Percentiles rank a stretch among this genome's conserved stretches.
These are phyloP conservation scores for Urtica urens DNA, from an alignment of 306 rosid species.

Conservation along the genomic window DNA sequence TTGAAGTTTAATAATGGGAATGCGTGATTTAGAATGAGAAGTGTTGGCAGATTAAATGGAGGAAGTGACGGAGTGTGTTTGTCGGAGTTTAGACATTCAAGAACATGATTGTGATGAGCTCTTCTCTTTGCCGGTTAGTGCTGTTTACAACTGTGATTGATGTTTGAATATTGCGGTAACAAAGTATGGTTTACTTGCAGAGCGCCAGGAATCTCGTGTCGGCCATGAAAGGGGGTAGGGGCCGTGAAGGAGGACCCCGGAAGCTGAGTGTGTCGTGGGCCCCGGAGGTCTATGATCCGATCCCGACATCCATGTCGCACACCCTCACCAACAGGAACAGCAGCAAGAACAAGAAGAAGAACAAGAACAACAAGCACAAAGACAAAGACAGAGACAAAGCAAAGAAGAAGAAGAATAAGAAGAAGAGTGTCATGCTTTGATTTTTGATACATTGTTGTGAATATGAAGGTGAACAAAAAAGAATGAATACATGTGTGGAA, in stretches of 20 bases:
- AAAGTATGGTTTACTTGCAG: too few relatives aligned
- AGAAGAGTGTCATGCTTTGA: conserved; percentile 14
- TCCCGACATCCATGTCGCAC: conserved; percentile 40
- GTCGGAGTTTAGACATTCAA: too few relatives aligned
- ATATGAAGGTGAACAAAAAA: conserved; percentile 17
- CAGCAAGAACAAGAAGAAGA: conserved; percentile 57
- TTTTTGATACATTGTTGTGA: conserved; percentile 15
- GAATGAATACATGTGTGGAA: not conserved
- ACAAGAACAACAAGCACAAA: conserved; percentile 44
- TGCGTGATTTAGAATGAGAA: too few relatives aligned
- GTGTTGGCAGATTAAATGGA: too few relatives aligned
- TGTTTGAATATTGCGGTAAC: too few relatives aligned
- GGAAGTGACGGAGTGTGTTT: too few relatives aligned
- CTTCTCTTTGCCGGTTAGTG: too few relatives aligned
- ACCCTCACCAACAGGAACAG: conserved; percentile 33
- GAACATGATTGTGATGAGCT: too few relatives aligned
- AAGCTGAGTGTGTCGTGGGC: conserved; percentile 74
- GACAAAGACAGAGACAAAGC: conserved; percentile 36
- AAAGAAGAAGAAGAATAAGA: conserved; percentile 30
- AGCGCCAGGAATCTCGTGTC: conserved; percentile 51
- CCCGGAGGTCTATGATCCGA: conserved; percentile 81
- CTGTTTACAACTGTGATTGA: too few relatives aligned
- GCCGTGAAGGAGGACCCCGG: conserved; percentile 22
- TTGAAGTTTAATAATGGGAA: too few relatives aligned
- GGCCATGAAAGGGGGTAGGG: conserved; percentile 79